Evolutionary conservation across 2,329 filamentous ascomycete species (phyloP).

Genomic region (Mariannaea sp.): DNA sequence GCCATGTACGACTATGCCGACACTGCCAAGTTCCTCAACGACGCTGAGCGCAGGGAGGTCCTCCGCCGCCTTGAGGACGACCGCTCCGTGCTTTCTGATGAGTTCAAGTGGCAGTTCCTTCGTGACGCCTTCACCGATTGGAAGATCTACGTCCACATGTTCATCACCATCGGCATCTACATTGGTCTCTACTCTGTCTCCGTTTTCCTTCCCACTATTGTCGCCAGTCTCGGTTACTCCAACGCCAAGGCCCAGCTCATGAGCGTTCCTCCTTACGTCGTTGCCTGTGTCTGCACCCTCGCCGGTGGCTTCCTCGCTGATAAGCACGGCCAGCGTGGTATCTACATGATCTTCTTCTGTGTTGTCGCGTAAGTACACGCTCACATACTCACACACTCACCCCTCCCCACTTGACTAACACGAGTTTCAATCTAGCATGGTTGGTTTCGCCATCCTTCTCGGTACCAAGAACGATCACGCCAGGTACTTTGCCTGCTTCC

Average conservation of each 20-base stretch:
- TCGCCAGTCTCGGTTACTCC: conserved; percentile 44
- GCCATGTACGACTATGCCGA: conserved; percentile 64
- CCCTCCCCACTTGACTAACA: too few relatives aligned
- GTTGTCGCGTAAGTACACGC: conserved; percentile 39
- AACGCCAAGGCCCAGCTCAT: conserved; percentile 46
- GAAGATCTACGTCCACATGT: conserved; percentile 59
- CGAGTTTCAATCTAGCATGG: too few relatives aligned
- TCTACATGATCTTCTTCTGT: conserved; percentile 47
- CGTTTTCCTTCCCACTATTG: conserved; percentile 46
- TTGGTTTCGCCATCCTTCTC: conserved; percentile 43
- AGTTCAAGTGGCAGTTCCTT: conserved; percentile 60
- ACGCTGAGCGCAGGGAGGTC: conserved; percentile 50
- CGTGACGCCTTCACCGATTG: conserved; percentile 63
- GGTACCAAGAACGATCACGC: conserved; percentile 43
- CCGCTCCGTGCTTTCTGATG: conserved; percentile 56
- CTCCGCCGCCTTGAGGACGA: conserved; percentile 49
- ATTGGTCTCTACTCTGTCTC: conserved; percentile 47
- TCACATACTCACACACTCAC: conserved; percentile 20
- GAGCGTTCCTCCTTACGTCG: conserved; percentile 46
- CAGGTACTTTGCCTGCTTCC: conserved; percentile 55
- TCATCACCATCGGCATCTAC: conserved; percentile 64
- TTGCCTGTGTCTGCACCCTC: conserved; percentile 45
- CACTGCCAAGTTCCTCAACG: conserved; percentile 54
- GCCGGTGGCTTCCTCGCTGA: conserved; percentile 51
- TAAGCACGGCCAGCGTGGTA: conserved; percentile 42